Evolutionary conservation across 179 eudicot species (phyloP), one percentile per base, ranked within the genome.

Genomic region (Camellia oleifera): DNA sequence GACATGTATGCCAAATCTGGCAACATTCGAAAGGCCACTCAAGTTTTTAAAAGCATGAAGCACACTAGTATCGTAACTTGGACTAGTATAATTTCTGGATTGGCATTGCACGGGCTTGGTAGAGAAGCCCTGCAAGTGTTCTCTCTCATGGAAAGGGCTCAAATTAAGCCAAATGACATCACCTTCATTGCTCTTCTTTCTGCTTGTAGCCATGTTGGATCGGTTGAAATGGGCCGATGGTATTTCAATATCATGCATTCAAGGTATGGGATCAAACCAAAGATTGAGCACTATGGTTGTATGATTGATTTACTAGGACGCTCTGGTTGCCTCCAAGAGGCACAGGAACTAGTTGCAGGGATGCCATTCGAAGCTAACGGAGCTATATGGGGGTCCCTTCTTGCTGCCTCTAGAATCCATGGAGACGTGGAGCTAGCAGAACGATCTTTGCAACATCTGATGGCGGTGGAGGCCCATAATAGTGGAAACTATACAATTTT

Each of bases 1-100:
- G 89, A 90, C 75, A 87, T 90, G 90, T 90, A 90, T 18, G 77
- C 87, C 23, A 90, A 90, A 75, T 90, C 90, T 5, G 93, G 93
- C 40, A 68, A 81, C 58, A 77, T 90, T 40, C 45, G 40, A 12
- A 87, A 80, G 84, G 93, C 92, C 4, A 50, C 83, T 40, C 57
- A 84, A 50, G 81, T 89, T 72, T 90, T 90, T 50, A 81, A 85
- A 74, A 80, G 79, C 61, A 80, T 79, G 80, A 80, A 85, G 67
- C 50, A 45, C 26, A 85, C 79, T 81, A 85, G 73, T 52, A 85
- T 88, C 20, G 84, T 88, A 68, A 85, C 89, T 65, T 90, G 91
- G 93, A 90, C 93, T 10, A 90, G 90, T 0, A 80, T 90, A 70
- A 90, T 90, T 58, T 78, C 88, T 1, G 93, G 93, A 4, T 69